Conservation (phyloP, 2,329 filamentous ascomycete genomes). For the Diaporthe sp. region DNA sequence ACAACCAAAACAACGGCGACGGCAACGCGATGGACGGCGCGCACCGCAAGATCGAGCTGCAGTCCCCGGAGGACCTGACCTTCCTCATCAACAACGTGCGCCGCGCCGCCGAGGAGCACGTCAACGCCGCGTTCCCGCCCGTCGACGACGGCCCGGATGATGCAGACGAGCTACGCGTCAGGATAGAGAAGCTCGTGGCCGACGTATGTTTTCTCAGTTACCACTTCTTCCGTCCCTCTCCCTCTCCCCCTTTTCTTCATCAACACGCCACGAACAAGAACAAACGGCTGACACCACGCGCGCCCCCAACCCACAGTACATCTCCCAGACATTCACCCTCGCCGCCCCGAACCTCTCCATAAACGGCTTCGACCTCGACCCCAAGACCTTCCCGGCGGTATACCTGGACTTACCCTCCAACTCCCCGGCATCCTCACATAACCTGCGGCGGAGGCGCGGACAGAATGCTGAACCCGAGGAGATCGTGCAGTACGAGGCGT, state of each 20-base stretch:
- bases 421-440: background rate
- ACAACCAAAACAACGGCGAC: slow-evolving; percentile 12
- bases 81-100: slow-evolving; percentile 79
- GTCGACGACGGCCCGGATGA: slow-evolving; percentile 63
- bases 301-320: slow-evolving; percentile 61
- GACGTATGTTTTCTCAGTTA: slow-evolving; percentile 58
- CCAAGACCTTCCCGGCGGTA: slow-evolving; percentile 50
- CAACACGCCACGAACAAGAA: background rate
- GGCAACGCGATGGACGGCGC: slow-evolving; percentile 51
- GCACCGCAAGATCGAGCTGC: slow-evolving; percentile 84
- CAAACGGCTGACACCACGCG: background rate
- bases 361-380: slow-evolving; percentile 68
- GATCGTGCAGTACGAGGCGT: slow-evolving; percentile 67
- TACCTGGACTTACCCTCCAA: slow-evolving; percentile 35
- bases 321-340: slow-evolving; percentile 69
- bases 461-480: slow-evolving; percentile 58
- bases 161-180: slow-evolving; percentile 67
- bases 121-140: slow-evolving; percentile 77
- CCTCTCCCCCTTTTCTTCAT: background rate
- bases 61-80: slow-evolving; percentile 78
- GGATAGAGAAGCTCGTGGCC: slow-evolving; percentile 71
- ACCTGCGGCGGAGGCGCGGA: slow-evolving; percentile 35
- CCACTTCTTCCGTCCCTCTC: background rate
- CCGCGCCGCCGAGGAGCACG: slow-evolving; percentile 74
- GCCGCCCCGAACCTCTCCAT: slow-evolving; percentile 72